These are phyloP conservation scores for Talaromyces piceae DNA, from an alignment of 2,329 filamentous ascomycete genomes.

Conservation along the genomic window DNA sequence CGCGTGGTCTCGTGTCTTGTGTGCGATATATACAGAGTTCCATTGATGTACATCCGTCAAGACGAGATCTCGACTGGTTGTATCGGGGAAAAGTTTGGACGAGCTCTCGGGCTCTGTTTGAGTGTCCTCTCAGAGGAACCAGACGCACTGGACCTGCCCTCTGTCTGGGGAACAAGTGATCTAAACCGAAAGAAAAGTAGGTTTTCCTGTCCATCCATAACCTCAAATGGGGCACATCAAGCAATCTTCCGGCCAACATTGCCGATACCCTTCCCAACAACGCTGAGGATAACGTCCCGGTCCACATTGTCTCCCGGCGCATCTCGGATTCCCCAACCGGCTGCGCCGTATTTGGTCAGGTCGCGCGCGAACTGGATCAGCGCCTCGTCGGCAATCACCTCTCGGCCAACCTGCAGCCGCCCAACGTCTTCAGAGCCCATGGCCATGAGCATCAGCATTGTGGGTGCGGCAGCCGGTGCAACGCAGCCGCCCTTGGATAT, in stretches of 20 bases:
- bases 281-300: slow-evolving; percentile 72
- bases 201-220: neutral
- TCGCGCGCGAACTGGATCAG: slow-evolving; percentile 76
- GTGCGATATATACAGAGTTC: neutral
- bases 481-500: slow-evolving; percentile 79
- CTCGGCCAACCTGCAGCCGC: slow-evolving; percentile 69
- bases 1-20: too few species aligned
- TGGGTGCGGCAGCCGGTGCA: slow-evolving; percentile 61
- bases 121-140: too few species aligned
- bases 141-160: too few species aligned
- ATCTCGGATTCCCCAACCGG: slow-evolving; percentile 82
- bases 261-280: slow-evolving; percentile 87
- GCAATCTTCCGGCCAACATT: slow-evolving; percentile 90
- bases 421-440: slow-evolving; percentile 98
- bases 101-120: too few species aligned
- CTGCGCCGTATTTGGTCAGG: slow-evolving; percentile 78
- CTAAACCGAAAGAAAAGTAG: neutral
- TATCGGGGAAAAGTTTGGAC: neutral
- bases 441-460: slow-evolving; percentile 82
- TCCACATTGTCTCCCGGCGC: slow-evolving; percentile 56
- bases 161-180: neutral
- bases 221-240: slow-evolving; percentile 25
- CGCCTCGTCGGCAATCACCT: slow-evolving; percentile 74
- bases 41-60: neutral
- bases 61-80: neutral